Percentiles rank a stretch among this genome's conserved stretches.
Conservation (phyloP, 768 basidiomycete genomes). For the Amanita thiersii region DNA sequence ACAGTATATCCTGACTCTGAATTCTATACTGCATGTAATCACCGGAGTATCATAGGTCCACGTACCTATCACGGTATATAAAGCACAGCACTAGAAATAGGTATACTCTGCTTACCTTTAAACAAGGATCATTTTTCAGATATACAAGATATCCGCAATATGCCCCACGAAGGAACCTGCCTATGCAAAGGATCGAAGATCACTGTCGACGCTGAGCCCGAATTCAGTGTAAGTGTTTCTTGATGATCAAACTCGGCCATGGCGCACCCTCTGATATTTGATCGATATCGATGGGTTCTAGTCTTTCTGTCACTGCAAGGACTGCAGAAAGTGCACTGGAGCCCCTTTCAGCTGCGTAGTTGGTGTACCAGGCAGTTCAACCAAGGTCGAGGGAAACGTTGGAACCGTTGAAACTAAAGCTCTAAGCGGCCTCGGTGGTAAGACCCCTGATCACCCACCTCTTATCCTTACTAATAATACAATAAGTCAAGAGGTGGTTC, state of each 20-base stretch:
- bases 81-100: no score
- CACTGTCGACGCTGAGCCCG: background rate
- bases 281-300: background rate
- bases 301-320: slow-evolving; percentile 5
- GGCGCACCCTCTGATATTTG: background rate
- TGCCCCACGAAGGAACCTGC: slow-evolving; percentile 5
- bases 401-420: background rate
- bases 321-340: slow-evolving; percentile 2
- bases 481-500: slow-evolving; percentile 6
- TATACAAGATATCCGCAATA: no score
- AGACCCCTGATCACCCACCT: no score
- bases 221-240: background rate
- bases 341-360: background rate
- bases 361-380: background rate
- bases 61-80: no score
- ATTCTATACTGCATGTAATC: background rate
- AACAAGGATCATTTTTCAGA: no score
- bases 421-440: background rate
- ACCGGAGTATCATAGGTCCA: background rate
- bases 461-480: no score
- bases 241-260: background rate
- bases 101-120: no score
- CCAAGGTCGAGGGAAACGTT: background rate
- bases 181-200: slow-evolving; percentile 4
- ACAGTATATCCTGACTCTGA: background rate